Evolutionary conservation across 129 eudicot species (phyloP).

Genomic region (Lactuca saligna): DNA sequence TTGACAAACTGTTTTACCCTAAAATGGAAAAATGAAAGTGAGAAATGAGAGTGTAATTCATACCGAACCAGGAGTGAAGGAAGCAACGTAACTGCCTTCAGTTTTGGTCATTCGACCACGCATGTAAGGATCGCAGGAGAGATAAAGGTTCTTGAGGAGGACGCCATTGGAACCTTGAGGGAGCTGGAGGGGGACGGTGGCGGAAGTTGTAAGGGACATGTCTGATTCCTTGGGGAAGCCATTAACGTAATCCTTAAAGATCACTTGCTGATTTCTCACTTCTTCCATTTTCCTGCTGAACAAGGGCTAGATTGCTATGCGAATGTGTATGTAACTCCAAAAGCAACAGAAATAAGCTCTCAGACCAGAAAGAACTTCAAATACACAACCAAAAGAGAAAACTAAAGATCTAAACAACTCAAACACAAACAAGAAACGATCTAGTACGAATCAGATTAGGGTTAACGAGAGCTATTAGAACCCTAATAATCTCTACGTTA

Average conservation of each 20-base stretch:
- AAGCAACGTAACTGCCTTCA: constrained; percentile 11
- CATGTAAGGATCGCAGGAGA: constrained; percentile 33
- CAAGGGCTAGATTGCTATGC: not conserved
- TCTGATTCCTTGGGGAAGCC: constrained; percentile 27
- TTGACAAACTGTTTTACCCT: not conserved
- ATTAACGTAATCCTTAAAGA: constrained; percentile 22
- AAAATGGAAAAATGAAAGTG: not conserved
- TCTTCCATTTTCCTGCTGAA: constrained; percentile 1
- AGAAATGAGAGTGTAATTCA: not conserved
- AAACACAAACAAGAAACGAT: too few species aligned
- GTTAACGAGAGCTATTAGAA: too few species aligned
- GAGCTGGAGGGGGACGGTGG: constrained; percentile 9
- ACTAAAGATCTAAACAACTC: too few species aligned
- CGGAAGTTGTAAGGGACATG: not conserved
- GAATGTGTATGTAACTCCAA: not conserved
- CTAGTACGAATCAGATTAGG: too few species aligned
- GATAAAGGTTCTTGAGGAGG: constrained; percentile 25
- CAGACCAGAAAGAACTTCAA: too few species aligned
- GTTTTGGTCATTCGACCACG: constrained; percentile 18
- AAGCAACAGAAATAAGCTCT: too few species aligned
- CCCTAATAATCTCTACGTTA: too few species aligned
- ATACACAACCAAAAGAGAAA: too few species aligned
- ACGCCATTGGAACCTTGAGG: constrained; percentile 9
- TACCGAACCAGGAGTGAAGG: constrained; percentile 34
- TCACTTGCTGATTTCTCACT: constrained; percentile 19